phyloP scores from a whole-genome alignment of 768 basidiomycete species.

The Mycena capillaripes region DNA sequence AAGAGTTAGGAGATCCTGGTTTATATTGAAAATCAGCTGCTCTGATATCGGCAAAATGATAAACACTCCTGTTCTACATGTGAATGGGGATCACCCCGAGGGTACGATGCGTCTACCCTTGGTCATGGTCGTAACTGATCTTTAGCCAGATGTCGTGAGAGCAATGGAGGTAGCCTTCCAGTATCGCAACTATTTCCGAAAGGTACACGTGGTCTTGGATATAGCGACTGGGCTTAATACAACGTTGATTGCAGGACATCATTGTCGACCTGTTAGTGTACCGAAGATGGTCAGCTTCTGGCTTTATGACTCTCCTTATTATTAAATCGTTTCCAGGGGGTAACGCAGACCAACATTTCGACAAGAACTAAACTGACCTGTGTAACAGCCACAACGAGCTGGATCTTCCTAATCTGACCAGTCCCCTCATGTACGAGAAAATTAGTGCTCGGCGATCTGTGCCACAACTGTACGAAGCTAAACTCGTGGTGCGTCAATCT shows the following conservation, averaged over 20 bases:
- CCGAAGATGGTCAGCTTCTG: constrained; percentile 71
- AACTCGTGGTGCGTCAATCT: constrained; percentile 71
- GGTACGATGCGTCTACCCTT: constrained; percentile 54
- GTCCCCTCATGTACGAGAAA: constrained; percentile 92
- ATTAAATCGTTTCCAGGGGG: constrained; percentile 50
- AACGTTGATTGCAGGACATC: constrained; percentile 66
- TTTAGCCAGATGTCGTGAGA: constrained; percentile 76
- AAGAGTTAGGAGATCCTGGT: too few species aligned
- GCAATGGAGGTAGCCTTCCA: constrained; percentile 92
- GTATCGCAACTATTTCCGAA: constrained; percentile 89
- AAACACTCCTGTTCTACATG: constrained; percentile 89
- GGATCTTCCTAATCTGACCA: constrained; percentile 89
- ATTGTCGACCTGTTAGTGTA: constrained; percentile 93
- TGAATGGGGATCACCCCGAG: constrained; percentile 94
- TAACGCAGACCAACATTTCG: constrained; percentile 36
- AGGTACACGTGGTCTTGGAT: constrained; percentile 52
- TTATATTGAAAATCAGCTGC: too few species aligned
- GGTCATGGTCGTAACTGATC: not conserved
- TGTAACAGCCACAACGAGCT: constrained; percentile 86
- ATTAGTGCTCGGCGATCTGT: constrained; percentile 84
- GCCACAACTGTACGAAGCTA: constrained; percentile 85
- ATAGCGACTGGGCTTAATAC: not conserved
- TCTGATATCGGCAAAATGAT: constrained; percentile 93
- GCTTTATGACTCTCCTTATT: constrained; percentile 33
- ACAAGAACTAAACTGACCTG: not conserved